A percentile compares a stretch with the other conserved stretches of the same genome.
Conservation (phyloP, 2,329 filamentous ascomycete genomes). For the Beauveria pseudobassiana region DNA sequence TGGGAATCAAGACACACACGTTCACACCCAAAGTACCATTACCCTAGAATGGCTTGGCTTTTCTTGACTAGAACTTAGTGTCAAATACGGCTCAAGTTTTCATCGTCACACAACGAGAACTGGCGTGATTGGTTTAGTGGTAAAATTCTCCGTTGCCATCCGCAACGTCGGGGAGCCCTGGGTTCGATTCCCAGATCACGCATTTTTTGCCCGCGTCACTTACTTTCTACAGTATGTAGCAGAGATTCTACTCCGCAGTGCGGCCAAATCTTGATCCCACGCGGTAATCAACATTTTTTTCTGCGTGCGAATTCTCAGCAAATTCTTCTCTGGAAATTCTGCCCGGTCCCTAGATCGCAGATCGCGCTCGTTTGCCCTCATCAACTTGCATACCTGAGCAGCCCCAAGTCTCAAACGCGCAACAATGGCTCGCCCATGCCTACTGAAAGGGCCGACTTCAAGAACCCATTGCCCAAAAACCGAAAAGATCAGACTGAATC, state of each 20-base stretch:
- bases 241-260: no score
- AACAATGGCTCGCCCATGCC: neutral
- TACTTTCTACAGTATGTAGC: no score
- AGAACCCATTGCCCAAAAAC: neutral
- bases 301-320: no score
- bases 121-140: slow-evolving; percentile 11
- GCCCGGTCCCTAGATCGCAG: neutral
- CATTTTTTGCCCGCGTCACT: neutral
- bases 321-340: no score
- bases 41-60: neutral
- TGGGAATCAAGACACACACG: no score
- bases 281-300: no score
- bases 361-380: neutral
- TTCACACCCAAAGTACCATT: neutral
- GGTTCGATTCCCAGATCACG: slow-evolving; percentile 12
- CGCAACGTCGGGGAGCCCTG: slow-evolving; percentile 12
- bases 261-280: no score
- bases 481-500: neutral
- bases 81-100: neutral
- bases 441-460: neutral
- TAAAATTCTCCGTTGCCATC: slow-evolving; percentile 13
- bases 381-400: neutral
- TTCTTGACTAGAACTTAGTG: neutral
- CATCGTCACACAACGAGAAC: neutral
- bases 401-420: neutral